These are phyloP conservation scores for Chlamydomonas sp. DNA, from an alignment of 139 green algal genomes.

Conservation along the genomic window DNA sequence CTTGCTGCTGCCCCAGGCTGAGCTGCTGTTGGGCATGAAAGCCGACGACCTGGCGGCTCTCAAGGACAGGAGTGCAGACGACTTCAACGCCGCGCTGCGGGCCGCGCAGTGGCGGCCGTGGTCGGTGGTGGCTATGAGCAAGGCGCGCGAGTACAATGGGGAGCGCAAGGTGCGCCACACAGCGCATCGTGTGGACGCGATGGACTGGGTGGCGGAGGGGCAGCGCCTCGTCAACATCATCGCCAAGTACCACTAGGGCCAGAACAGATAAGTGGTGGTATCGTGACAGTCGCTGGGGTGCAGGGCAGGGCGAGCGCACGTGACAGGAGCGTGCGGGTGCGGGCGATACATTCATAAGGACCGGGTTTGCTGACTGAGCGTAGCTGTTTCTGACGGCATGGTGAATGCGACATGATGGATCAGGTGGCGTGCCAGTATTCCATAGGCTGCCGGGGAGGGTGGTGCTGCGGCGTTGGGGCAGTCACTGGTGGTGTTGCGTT, in stretches of 20 bases:
- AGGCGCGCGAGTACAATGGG: conserved; percentile 76
- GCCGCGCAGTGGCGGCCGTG: conserved; percentile 34
- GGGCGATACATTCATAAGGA: no score
- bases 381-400: no score
- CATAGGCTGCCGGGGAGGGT: no score
- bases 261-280: not conserved
- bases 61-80: conserved; percentile 35
- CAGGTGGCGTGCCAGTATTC: no score
- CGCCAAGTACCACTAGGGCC: conserved; percentile 18
- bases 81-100: conserved; percentile 1
- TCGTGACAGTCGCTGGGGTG: no score
- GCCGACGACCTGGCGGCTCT: conserved; percentile 67
- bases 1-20: conserved; percentile 35
- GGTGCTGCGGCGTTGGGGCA: no score
- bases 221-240: conserved; percentile 60
- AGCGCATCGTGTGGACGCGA: conserved; percentile 50
- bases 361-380: no score
- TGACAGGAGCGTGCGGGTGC: no score
- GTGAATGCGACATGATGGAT: no score
- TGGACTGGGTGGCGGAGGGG: conserved; percentile 66
- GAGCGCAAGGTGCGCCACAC: conserved; percentile 70
- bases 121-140: conserved; percentile 30
- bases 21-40: conserved; percentile 52
- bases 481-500: no score
- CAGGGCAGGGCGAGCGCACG: no score